A percentile compares a stretch with the other conserved stretches of the same genome.
phyloP scores from a whole-genome alignment of 768 basidiomycete species.

The Tylopilus subfusipes region DNA sequence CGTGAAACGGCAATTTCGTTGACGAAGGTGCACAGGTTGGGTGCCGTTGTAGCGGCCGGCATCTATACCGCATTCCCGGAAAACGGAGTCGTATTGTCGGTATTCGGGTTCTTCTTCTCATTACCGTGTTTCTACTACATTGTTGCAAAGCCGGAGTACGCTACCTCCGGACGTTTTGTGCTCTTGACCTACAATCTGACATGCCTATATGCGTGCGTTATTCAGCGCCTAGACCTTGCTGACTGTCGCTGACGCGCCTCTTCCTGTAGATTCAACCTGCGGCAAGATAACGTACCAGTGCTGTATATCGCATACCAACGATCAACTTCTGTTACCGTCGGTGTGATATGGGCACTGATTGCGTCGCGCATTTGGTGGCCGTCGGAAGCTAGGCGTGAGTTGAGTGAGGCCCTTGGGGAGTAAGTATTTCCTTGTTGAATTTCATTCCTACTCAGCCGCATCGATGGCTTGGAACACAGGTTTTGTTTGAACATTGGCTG shows the following conservation, averaged over 20 bases:
- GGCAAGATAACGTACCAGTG: constrained; percentile 60
- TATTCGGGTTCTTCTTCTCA: constrained; percentile 87
- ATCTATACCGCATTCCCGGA: constrained; percentile 76
- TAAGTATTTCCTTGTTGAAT: constrained; percentile 33
- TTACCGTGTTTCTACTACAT: constrained; percentile 94
- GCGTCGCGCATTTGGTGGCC: constrained; percentile 96
- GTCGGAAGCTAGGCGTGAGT: constrained; percentile 84
- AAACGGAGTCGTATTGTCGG: constrained; percentile 65
- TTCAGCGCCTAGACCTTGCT: neutral
- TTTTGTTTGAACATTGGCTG: constrained; percentile 93
- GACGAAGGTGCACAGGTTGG: constrained; percentile 48
- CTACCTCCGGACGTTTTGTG: constrained; percentile 74
- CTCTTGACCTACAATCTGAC: constrained; percentile 89
- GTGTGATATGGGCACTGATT: constrained; percentile 86
- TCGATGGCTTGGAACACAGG: constrained; percentile 37
- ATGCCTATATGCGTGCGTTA: constrained; percentile 59
- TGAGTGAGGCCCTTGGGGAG: constrained; percentile 86
- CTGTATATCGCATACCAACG: constrained; percentile 72
- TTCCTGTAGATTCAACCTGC: constrained; percentile 67
- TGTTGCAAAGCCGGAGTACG: constrained; percentile 71
- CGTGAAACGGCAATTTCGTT: constrained; percentile 3
- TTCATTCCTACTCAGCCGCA: neutral
- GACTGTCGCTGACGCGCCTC: neutral
- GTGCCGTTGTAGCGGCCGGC: constrained; percentile 70
- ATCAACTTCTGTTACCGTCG: constrained; percentile 74